Percentiles rank a stretch among this genome's conserved stretches.
Conservation (phyloP, 176 grass and related monocot species). For the Zoysia pacifica region DNA sequence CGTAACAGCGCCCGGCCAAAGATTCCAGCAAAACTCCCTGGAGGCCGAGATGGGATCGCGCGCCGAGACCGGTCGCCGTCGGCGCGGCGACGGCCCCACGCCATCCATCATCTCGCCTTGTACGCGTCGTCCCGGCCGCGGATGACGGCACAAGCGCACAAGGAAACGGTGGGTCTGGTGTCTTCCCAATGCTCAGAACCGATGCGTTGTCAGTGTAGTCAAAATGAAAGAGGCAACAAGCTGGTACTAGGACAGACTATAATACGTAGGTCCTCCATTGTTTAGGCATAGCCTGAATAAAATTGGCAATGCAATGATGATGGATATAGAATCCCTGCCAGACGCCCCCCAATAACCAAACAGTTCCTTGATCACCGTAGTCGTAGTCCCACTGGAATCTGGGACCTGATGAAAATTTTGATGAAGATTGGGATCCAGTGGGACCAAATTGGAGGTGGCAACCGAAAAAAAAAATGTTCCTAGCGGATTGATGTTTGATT, state of each 20-base stretch:
- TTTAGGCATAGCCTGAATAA: slow-evolving; percentile 8
- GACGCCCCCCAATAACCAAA: background rate
- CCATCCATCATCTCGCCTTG: slow-evolving; percentile 15
- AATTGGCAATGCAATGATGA: slow-evolving; percentile 27
- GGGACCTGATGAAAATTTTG: background rate
- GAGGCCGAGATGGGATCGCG: slow-evolving; percentile 49
- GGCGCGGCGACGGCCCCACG: slow-evolving; percentile 20
- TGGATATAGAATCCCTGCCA: background rate
- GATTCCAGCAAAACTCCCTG: slow-evolving; percentile 29
- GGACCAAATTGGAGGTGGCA: no score
- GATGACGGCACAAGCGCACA: slow-evolving; percentile 18
- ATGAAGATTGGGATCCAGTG: no score
- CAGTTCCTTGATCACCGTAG: background rate
- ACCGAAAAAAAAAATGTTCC: no score
- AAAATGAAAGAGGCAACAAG: slow-evolving; percentile 11
- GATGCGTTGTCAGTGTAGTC: slow-evolving; percentile 13
- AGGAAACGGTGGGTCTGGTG: slow-evolving; percentile 24
- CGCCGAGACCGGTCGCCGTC: slow-evolving; percentile 41
- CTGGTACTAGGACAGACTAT: background rate
- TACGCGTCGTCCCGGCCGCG: slow-evolving; percentile 40
- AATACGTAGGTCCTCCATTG: slow-evolving; percentile 16
- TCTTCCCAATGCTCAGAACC: background rate
- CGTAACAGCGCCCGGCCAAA: slow-evolving; percentile 38
- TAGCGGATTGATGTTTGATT: no score
- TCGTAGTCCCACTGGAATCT: no score